Base-by-base conservation (phyloP, 2,329 filamentous ascomycete species). In the Penicillium aurantiogriseum region DNA sequence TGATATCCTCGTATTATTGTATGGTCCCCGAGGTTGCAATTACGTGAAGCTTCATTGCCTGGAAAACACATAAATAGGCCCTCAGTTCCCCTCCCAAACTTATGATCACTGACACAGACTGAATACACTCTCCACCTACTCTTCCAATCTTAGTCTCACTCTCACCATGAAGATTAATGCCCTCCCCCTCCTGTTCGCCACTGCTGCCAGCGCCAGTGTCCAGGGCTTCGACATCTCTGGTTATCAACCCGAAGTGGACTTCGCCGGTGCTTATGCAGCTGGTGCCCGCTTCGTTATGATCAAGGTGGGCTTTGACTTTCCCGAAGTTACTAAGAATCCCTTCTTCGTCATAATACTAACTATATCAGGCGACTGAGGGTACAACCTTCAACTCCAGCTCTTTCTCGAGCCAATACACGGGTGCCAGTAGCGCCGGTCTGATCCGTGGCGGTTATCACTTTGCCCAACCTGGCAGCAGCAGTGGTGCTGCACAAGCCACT, bases 361-460 rank as follows among this genome's bases (percentile, higher is more conserved):
- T 17, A 35, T 5, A 21, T 15, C 47, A 82, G 80, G 81, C 81
- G 9, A 83, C 81, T 11, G 80, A 83, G 63, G 79, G 81, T n/a
- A 80, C 79, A 15, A 73, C 65, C 25, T 82, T 77, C 66, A 76
- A 64, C 35, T 77, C 80, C 61, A 66, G 74, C n/a, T 61, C 48
- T 25, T 85, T 85, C 72, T 77, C 72, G 58, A 67, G 62, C 31
- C 81, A 85, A 64, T 83, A 83, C 68, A 71, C 59, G 3, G 76
- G 76, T 27, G 81, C 82, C 35, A 83, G 81, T 44, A 73, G 73
- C 9, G 81, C 81, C 3, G 78, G 78, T 25, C 71, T 85, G 57
- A 80, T 85, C 67, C 80, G 81, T 23, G 82, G 82, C 48, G 81
- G 77, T 36, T 84, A 85, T 65, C 83, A 85, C 74, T 84, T 83